phyloP scores from a whole-genome alignment of 441 rosid species.

The Brassica hybrid region DNA sequence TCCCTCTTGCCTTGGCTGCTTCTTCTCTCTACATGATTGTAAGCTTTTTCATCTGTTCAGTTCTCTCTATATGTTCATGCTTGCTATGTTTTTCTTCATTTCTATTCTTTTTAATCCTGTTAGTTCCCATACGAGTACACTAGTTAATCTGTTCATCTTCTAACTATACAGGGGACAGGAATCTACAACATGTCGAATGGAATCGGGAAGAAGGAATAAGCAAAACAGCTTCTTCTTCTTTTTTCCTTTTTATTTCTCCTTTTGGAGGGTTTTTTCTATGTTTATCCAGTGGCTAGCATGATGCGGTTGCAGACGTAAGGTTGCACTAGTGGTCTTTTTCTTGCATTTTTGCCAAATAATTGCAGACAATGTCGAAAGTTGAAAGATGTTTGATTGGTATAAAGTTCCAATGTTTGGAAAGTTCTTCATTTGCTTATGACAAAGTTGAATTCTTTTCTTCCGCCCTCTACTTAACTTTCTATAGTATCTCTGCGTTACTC shows the following conservation, averaged over 20 bases:
- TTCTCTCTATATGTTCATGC: too few relatives aligned
- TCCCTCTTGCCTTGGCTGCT: constrained; percentile 74
- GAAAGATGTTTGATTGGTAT: constrained; percentile 31
- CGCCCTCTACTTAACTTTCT: too few relatives aligned
- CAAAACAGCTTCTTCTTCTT: background rate
- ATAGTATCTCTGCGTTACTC: background rate
- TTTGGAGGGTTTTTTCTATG: constrained; percentile 32
- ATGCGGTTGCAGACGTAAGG: constrained; percentile 8
- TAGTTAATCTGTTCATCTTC: background rate
- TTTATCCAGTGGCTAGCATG: constrained; percentile 23
- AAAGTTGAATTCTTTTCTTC: background rate
- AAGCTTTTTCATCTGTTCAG: constrained; percentile 46
- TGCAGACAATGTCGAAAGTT: constrained; percentile 41
- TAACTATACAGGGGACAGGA: constrained; percentile 72
- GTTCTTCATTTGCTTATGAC: constrained; percentile 9
- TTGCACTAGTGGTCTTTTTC: constrained; percentile 30
- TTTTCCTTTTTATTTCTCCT: background rate
- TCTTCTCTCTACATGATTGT: constrained; percentile 66
- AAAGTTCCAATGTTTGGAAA: constrained; percentile 5
- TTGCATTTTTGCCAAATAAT: constrained; percentile 39
- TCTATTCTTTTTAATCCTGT: background rate
- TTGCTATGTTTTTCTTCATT: background rate
- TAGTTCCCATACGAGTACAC: background rate
- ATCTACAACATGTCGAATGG: constrained; percentile 93
- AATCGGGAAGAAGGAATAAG: constrained; percentile 91